These are phyloP conservation scores for Hymenotorrendiella dingleyae DNA, from an alignment of 2,329 filamentous ascomycete genomes.

Conservation along the genomic window DNA sequence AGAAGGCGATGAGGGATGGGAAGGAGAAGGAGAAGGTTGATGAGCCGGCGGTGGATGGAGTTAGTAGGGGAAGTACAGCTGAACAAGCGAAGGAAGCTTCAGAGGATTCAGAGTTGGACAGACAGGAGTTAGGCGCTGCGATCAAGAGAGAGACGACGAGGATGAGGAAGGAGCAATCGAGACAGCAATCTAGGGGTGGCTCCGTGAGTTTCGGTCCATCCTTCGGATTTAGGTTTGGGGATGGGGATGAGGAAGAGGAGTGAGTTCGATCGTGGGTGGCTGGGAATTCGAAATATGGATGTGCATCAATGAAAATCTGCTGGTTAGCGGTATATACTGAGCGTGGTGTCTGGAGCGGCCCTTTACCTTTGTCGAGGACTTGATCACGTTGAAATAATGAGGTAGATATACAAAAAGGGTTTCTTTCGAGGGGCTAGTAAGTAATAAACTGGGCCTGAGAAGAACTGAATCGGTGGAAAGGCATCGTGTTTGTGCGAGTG, in stretches of 20 bases:
- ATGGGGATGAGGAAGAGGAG: background rate
- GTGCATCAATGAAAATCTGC: no score
- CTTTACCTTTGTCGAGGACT: no score
- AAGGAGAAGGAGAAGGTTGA: conserved; percentile 13
- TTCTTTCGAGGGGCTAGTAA: no score
- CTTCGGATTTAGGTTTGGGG: conserved; percentile 8
- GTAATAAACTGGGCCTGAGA: no score
- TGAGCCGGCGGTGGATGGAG: background rate
- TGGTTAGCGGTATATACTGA: no score
- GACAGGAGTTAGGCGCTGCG: conserved; percentile 8
- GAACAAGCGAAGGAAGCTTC: conserved; percentile 17
- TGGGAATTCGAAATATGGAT: no score
- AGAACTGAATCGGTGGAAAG: no score
- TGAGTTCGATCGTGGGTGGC: background rate
- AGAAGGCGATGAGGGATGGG: conserved; percentile 12
- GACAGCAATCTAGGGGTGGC: conserved; percentile 2
- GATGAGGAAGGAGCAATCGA: conserved; percentile 1
- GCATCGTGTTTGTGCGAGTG: no score
- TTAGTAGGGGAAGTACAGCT: conserved; percentile 6
- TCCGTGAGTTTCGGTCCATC: conserved; percentile 20
- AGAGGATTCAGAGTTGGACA: background rate
- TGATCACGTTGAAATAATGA: no score
- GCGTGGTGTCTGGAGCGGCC: no score
- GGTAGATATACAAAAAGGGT: no score
- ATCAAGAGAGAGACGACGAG: conserved; percentile 9